A percentile compares a stretch with the other conserved stretches of the same genome.
These are phyloP conservation scores for Penicillium cosmopolitanum DNA, from an alignment of 495 filamentous ascomycete species.

Conservation along the genomic window DNA sequence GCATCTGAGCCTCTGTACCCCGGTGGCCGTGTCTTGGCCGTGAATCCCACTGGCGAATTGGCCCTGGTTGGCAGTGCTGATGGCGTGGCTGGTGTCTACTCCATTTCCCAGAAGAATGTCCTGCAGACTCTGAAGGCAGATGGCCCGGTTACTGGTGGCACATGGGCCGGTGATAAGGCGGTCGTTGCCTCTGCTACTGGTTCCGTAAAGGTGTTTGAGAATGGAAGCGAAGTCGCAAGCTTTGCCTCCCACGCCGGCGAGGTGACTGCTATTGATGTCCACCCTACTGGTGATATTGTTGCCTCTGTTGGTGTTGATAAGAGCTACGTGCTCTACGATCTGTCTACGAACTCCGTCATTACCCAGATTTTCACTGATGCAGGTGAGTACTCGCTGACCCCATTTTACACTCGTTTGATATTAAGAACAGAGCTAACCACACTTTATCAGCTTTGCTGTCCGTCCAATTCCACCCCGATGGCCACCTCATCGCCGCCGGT, in stretches of 20 bases:
- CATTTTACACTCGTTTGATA: not conserved
- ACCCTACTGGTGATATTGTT: conserved; percentile 82
- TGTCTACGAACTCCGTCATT: conserved; percentile 64
- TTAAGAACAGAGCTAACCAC: conserved; percentile 14
- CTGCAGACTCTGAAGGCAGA: conserved; percentile 66
- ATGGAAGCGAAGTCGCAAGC: conserved; percentile 62
- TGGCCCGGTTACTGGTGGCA: conserved; percentile 74
- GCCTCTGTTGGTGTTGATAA: conserved; percentile 91
- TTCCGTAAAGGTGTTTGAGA: conserved; percentile 75
- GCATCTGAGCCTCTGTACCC: conserved; percentile 66
- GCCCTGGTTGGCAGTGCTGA: conserved; percentile 80
- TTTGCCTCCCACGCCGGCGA: conserved; percentile 81
- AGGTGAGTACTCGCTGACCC: conserved; percentile 57
- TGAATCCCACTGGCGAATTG: conserved; percentile 66
- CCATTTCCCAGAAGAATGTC: conserved; percentile 69
- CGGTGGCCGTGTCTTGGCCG: conserved; percentile 65
- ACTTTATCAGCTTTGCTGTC: conserved; percentile 67
- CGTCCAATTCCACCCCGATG: conserved; percentile 91
- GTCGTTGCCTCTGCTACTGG: conserved; percentile 78
- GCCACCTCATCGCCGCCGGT: conserved; percentile 87
- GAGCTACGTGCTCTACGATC: conserved; percentile 89
- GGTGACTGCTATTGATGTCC: conserved; percentile 74
- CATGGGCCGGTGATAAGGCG: conserved; percentile 74
- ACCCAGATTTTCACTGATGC: conserved; percentile 80
- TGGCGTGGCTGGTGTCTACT: conserved; percentile 79